These are phyloP conservation scores for Pythium aquatile DNA, from an alignment of 352 stramenopile genomes.

Conservation along the genomic window DNA sequence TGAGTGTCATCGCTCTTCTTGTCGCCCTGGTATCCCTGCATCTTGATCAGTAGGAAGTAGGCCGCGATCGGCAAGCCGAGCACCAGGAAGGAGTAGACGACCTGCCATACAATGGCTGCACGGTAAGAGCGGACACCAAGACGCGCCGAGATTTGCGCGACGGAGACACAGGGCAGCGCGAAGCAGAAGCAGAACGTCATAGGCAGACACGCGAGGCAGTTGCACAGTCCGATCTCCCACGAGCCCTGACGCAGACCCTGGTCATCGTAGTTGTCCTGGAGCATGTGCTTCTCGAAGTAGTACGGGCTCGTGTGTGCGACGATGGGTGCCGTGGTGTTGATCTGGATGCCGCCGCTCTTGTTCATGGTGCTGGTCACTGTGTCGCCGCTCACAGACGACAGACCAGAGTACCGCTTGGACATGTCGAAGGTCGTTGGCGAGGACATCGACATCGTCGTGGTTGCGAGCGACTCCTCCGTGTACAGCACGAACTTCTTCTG, in stretches of 20 bases:
- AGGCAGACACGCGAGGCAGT: constrained; percentile 7
- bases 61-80: background rate
- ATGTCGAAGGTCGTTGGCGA: constrained; percentile 1
- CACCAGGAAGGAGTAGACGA: background rate
- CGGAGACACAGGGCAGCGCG: background rate
- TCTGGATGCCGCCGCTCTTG: background rate
- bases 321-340: background rate
- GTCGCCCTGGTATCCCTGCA: background rate
- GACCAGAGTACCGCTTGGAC: background rate
- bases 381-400: constrained; percentile 3
- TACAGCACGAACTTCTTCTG: constrained; percentile 8
- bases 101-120: background rate
- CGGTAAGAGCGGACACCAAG: constrained; percentile 17
- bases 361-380: background rate
- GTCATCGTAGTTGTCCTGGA: constrained; percentile 17
- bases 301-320: constrained; percentile 1
- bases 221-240: constrained; percentile 11
- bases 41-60: background rate
- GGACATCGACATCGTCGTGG: background rate
- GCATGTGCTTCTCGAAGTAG: constrained; percentile 13
- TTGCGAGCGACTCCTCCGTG: constrained; percentile 2
- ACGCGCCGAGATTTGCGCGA: constrained; percentile 24
- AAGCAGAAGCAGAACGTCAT: constrained; percentile 9
- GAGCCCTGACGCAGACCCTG: constrained; percentile 11
- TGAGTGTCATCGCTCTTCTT: background rate